Evolutionary conservation across 176 grass and related monocot genomes (phyloP).

Genomic region (Tuctoria greenei): DNA sequence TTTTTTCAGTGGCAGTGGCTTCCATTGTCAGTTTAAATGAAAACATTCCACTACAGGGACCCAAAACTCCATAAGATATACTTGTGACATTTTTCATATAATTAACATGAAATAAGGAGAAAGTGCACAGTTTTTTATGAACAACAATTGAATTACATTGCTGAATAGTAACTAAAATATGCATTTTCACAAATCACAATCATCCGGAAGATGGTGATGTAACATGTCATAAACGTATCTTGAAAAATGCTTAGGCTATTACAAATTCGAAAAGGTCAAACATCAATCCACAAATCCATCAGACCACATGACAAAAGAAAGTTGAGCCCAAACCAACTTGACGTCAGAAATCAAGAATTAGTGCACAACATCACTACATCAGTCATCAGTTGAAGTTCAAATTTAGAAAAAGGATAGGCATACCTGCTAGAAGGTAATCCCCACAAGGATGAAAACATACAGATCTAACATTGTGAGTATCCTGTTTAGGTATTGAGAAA

Average conservation of each 20-base stretch:
- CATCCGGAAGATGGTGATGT: background rate
- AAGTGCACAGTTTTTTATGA: background rate
- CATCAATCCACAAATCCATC: background rate
- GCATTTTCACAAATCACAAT: background rate
- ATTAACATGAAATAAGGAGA: background rate
- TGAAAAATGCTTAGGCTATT: background rate
- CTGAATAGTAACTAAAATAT: background rate
- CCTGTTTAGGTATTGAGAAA: conserved; percentile 50
- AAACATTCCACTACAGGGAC: background rate
- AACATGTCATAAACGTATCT: background rate
- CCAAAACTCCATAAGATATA: background rate
- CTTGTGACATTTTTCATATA: conserved; percentile 10
- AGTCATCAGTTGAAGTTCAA: conserved; percentile 23
- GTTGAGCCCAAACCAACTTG: background rate
- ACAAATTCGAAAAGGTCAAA: background rate
- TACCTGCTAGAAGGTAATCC: conserved; percentile 94
- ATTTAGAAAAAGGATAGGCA: conserved; percentile 20
- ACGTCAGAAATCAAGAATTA: conserved; percentile 26
- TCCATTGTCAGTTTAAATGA: conserved; percentile 25
- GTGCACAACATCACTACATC: conserved; percentile 7
- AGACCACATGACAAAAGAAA: conserved; percentile 13
- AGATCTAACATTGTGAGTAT: conserved; percentile 98
- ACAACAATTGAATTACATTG: background rate
- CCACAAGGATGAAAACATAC: conserved; percentile 98
- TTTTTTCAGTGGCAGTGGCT: background rate